A percentile compares a stretch with the other conserved stretches of the same genome.
phyloP scores from a whole-genome alignment of 805 yeast genomes.

The Lipomyces kockii region DNA sequence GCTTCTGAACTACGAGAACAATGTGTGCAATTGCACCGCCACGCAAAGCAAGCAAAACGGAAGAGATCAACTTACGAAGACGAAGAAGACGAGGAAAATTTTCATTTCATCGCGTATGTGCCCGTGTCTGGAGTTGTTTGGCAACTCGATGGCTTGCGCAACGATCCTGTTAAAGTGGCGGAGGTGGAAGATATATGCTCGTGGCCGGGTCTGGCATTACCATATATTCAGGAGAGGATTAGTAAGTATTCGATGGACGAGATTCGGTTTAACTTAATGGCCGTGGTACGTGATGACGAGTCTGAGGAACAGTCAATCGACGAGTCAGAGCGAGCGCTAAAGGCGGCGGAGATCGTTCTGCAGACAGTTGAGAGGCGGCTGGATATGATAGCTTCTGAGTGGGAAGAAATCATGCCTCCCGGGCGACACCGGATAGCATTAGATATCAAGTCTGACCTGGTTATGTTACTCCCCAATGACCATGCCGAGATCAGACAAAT shows the following conservation, averaged over 20 bases:
- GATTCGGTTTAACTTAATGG: slow-evolving; percentile 32
- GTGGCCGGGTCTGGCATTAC: slow-evolving; percentile 21
- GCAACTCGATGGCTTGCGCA: slow-evolving; percentile 54
- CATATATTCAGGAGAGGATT: slow-evolving; percentile 18
- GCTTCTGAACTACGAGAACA: slow-evolving; percentile 26
- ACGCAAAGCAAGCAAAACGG: slow-evolving; percentile 4
- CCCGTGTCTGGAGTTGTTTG: slow-evolving; percentile 53
- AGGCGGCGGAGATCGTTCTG: neutral
- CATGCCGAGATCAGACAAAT: neutral
- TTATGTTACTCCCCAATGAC: neutral
- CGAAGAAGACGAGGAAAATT: slow-evolving; percentile 48
- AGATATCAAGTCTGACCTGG: neutral
- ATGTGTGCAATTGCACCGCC: slow-evolving; percentile 6
- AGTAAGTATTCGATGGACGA: slow-evolving; percentile 20
- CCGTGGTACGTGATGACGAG: slow-evolving; percentile 19
- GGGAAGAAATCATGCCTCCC: neutral
- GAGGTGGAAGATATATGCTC: neutral
- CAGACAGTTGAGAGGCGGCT: neutral
- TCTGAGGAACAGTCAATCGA: neutral
- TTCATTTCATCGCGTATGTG: slow-evolving; percentile 64
- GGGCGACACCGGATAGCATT: neutral
- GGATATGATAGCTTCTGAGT: neutral
- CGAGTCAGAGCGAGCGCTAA: neutral
- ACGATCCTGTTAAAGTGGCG: slow-evolving; percentile 14
- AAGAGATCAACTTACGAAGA: neutral